Conservation (phyloP, 2,329 filamentous ascomycete genomes). For the Xylariales sp. region DNA sequence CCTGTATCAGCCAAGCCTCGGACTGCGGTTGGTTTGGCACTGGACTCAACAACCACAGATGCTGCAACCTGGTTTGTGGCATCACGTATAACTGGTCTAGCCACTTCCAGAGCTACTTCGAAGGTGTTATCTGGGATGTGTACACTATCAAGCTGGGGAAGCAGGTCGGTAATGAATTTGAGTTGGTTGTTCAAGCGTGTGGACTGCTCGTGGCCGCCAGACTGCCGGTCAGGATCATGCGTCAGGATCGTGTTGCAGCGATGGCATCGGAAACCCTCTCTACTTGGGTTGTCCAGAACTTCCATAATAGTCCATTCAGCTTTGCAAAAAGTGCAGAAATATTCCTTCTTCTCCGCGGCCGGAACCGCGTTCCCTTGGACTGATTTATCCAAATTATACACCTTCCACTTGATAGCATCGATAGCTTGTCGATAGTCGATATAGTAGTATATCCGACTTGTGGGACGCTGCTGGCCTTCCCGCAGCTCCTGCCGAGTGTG, state of each 20-base stretch:
- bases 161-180: constrained; percentile 70
- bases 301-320: constrained; percentile 88
- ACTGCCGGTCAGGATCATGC: constrained; percentile 62
- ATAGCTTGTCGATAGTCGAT: constrained; percentile 93
- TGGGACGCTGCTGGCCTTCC: constrained; percentile 76
- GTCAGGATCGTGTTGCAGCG: constrained; percentile 65
- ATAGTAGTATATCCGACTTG: constrained; percentile 91
- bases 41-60: constrained; percentile 53
- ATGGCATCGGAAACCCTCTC: constrained; percentile 75
- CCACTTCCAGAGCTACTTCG: constrained; percentile 60
- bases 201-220: constrained; percentile 68
- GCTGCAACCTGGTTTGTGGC: constrained; percentile 61
- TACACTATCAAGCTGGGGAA: constrained; percentile 72
- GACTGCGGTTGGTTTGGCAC: constrained; percentile 59
- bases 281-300: constrained; percentile 71
- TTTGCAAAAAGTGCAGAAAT: constrained; percentile 76
- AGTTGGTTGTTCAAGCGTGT: constrained; percentile 75
- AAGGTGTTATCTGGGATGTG: constrained; percentile 72
- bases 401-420: constrained; percentile 92
- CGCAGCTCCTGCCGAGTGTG: constrained; percentile 72
- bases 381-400: constrained; percentile 82
- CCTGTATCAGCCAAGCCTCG: constrained; percentile 63
- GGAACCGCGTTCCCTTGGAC: constrained; percentile 81
- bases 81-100: constrained; percentile 62
- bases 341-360: constrained; percentile 85